Percentiles rank a stretch among this genome's conserved stretches.
Evolutionary conservation across 805 yeast species (phyloP).

Genomic region (Cyberlindnera japonica): DNA sequence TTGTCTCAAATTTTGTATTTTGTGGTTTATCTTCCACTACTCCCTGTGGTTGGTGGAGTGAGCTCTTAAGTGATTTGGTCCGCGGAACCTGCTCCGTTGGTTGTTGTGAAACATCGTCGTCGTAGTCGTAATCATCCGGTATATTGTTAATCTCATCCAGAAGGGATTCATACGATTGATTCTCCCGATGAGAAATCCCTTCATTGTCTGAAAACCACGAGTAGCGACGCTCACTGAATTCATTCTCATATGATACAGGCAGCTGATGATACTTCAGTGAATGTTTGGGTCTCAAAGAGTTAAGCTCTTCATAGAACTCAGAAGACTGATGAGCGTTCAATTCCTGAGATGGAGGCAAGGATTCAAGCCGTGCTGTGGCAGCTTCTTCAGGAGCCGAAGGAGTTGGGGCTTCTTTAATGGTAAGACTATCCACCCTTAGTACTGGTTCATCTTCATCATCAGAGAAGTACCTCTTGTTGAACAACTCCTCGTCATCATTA

Average conservation of each 20-base stretch:
- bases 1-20: constrained; percentile 34
- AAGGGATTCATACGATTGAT: constrained; percentile 36
- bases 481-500: constrained; percentile 33
- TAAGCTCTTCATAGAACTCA: constrained; percentile 3
- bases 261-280: constrained; percentile 38
- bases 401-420: too few species aligned
- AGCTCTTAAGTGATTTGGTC: constrained; percentile 19
- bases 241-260: constrained; percentile 34
- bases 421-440: not conserved
- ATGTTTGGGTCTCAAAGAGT: constrained; percentile 11
- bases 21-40: constrained; percentile 27
- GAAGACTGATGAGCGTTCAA: not conserved
- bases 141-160: constrained; percentile 49
- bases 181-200: constrained; percentile 13
- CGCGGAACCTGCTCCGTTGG: constrained; percentile 4
- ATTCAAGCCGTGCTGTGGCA: too few species aligned
- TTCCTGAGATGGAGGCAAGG: too few species aligned
- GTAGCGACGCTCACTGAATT: constrained; percentile 25
- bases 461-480: constrained; percentile 25
- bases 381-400: not conserved
- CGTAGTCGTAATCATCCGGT: constrained; percentile 39
- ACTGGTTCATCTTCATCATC: constrained; percentile 23
- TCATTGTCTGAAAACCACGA: constrained; percentile 31
- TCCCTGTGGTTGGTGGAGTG: constrained; percentile 13
- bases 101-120: not conserved